Evolutionary conservation across 2,329 filamentous ascomycete species (phyloP).

Genomic region (Talaromyces sp.): DNA sequence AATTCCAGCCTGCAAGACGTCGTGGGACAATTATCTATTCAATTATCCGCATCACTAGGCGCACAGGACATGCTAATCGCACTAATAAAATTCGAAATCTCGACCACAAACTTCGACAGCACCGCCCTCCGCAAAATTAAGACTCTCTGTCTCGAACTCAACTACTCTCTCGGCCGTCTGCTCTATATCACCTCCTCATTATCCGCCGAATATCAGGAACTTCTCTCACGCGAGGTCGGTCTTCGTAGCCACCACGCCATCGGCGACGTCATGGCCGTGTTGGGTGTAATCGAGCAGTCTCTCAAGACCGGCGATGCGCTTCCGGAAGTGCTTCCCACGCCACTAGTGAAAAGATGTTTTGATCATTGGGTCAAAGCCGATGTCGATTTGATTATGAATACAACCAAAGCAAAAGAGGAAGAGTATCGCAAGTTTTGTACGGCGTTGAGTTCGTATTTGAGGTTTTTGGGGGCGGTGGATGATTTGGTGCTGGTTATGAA

Average conservation of each 20-base stretch:
- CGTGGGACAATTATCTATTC: conserved; percentile 31
- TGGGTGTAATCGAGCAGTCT: conserved; percentile 47
- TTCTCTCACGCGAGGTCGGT: conserved; percentile 39
- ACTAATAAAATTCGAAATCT: conserved; percentile 39
- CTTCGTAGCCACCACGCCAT: conserved; percentile 45
- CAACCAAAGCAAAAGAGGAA: conserved; percentile 38
- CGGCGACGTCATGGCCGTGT: conserved; percentile 51
- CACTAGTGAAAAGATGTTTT: conserved; percentile 40
- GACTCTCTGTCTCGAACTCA: conserved; percentile 31
- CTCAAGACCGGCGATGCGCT: conserved; percentile 49
- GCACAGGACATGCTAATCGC: conserved; percentile 34
- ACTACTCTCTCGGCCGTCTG: conserved; percentile 35
- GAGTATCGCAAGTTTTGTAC: conserved; percentile 49
- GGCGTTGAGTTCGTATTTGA: conserved; percentile 45
- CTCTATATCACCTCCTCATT: conserved; percentile 33
- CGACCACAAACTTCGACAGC: conserved; percentile 38
- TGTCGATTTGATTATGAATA: conserved; percentile 30
- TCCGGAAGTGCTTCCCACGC: conserved; percentile 49
- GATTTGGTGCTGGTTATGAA: conserved; percentile 48
- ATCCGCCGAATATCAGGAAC: conserved; percentile 40
- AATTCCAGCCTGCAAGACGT: conserved; percentile 23
- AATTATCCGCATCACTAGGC: conserved; percentile 32
- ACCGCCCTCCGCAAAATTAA: conserved; percentile 32
- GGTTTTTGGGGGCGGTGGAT: conserved; percentile 44
- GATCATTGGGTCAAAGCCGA: conserved; percentile 26